Evolutionary conservation across 352 stramenopile species (phyloP).

Genomic region (Elongisporangium prolatum): DNA sequence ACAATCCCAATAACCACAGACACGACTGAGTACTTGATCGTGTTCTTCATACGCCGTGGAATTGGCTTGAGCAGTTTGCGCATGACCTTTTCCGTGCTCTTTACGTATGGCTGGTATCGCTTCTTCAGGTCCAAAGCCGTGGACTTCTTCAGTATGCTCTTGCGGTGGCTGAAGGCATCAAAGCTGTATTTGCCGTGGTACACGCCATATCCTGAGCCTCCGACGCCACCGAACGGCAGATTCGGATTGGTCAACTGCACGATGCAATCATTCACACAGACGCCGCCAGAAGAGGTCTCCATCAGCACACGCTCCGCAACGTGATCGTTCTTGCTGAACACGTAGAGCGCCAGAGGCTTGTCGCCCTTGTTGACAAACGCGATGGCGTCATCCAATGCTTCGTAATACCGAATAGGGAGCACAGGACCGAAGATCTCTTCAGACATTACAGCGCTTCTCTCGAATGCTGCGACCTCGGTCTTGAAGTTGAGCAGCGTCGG

Average conservation of each 20-base stretch:
- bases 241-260: conserved; percentile 61
- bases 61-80: neutral
- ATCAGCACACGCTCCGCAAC: conserved; percentile 21
- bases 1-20: neutral
- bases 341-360: conserved; percentile 85
- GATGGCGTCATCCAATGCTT: conserved; percentile 30
- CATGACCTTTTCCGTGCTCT: conserved; percentile 1
- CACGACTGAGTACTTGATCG: neutral
- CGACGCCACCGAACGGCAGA: conserved; percentile 82
- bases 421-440: conserved; percentile 97
- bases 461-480: conserved; percentile 40
- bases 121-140: conserved; percentile 45
- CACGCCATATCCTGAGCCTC: conserved; percentile 66
- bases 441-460: conserved; percentile 63
- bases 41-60: neutral
- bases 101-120: conserved; percentile 62
- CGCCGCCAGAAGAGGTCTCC: conserved; percentile 47
- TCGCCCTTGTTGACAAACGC: conserved; percentile 38
- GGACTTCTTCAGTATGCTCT: conserved; percentile 50
- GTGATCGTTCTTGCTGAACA: conserved; percentile 57
- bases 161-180: conserved; percentile 65
- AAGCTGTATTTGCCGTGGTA: conserved; percentile 87
- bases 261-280: conserved; percentile 79
- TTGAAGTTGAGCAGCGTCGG: conserved; percentile 90
- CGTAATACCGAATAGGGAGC: conserved; percentile 88